These are phyloP conservation scores for Pleurotus cornucopiae DNA, from an alignment of 768 basidiomycete species.

Conservation along the genomic window DNA sequence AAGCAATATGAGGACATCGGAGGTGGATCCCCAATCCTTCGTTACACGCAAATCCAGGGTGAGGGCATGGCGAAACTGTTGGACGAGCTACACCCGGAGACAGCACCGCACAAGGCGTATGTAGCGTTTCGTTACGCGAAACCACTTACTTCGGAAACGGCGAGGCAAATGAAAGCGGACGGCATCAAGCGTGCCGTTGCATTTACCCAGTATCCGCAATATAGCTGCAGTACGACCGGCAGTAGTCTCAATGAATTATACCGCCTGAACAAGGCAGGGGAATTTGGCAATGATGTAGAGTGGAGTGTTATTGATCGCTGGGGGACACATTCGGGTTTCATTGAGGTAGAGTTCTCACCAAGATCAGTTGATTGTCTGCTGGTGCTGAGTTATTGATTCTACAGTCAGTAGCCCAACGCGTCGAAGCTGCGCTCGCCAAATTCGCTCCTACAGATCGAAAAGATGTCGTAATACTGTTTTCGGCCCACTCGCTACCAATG, in stretches of 20 bases:
- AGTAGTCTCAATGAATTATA: conserved; percentile 95
- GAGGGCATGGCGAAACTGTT: conserved; percentile 85
- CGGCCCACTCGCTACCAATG: conserved; percentile 97
- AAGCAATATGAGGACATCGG: conserved; percentile 93
- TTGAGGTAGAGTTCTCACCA: conserved; percentile 61
- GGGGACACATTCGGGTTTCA: conserved; percentile 92
- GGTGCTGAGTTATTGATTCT: not conserved
- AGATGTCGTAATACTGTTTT: conserved; percentile 85
- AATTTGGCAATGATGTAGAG: conserved; percentile 60
- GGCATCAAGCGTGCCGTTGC: conserved; percentile 91
- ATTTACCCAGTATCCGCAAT: conserved; percentile 98
- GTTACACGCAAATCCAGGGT: conserved; percentile 86
- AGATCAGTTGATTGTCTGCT: not conserved
- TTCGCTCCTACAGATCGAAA: conserved; percentile 70
- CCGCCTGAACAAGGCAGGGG: conserved; percentile 57
- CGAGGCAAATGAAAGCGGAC: conserved; percentile 81
- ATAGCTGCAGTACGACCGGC: conserved; percentile 96
- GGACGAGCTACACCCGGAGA: conserved; percentile 90
- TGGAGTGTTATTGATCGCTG: conserved; percentile 99
- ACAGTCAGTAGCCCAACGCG: conserved; percentile 88
- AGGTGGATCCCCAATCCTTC: conserved; percentile 93
- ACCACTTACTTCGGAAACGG: conserved; percentile 81
- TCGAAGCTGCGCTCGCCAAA: conserved; percentile 75
- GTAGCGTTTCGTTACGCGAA: conserved; percentile 93
- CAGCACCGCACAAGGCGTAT: conserved; percentile 94